A percentile compares a stretch with the other conserved stretches of the same genome.
Conservation (phyloP, 495 filamentous ascomycete genomes). For the Clavariopsis aquatica region DNA sequence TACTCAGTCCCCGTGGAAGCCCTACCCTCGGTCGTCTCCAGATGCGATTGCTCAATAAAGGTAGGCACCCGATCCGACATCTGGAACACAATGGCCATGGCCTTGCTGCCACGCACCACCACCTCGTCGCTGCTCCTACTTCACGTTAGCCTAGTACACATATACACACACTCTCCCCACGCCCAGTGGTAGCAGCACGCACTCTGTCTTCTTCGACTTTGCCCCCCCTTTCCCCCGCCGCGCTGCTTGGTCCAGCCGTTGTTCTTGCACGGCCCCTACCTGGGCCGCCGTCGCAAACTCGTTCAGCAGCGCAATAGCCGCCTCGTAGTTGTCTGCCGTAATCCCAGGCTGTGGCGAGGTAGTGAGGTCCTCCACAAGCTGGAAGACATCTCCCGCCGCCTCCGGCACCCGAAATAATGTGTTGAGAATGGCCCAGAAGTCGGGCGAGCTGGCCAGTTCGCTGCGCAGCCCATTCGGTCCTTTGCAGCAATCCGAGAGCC, state of each 20-base stretch:
- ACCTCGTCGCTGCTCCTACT: slow-evolving; percentile 67
- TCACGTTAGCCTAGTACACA: slow-evolving; percentile 42
- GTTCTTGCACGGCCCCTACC: slow-evolving; percentile 76
- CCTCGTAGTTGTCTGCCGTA: slow-evolving; percentile 93
- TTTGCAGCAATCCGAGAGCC: slow-evolving; percentile 75
- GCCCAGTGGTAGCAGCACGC: slow-evolving; percentile 33
- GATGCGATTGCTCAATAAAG: slow-evolving; percentile 88
- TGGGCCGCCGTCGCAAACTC: slow-evolving; percentile 86
- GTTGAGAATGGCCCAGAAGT: slow-evolving; percentile 93
- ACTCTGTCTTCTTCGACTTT: slow-evolving; percentile 45
- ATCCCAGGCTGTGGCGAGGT: slow-evolving; percentile 68
- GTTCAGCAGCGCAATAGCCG: slow-evolving; percentile 77
- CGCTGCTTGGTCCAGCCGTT: slow-evolving; percentile 66
- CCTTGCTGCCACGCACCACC: slow-evolving; percentile 75
- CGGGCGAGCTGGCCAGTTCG: slow-evolving; percentile 92
- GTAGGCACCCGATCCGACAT: slow-evolving; percentile 78
- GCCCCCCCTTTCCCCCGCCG: slow-evolving; percentile 55
- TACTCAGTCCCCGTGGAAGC: neutral
- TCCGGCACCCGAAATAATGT: slow-evolving; percentile 67
- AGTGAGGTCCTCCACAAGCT: slow-evolving; percentile 73
- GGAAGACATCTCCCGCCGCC: slow-evolving; percentile 75
- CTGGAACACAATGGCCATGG: slow-evolving; percentile 75
- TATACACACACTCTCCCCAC: no score
- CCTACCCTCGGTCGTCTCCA: slow-evolving; percentile 81
- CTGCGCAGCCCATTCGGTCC: slow-evolving; percentile 75